A percentile compares a stretch with the other conserved stretches of the same genome.
Evolutionary conservation across 2,329 filamentous ascomycete genomes (phyloP).

Genomic region (Karstenula rhodostoma): DNA sequence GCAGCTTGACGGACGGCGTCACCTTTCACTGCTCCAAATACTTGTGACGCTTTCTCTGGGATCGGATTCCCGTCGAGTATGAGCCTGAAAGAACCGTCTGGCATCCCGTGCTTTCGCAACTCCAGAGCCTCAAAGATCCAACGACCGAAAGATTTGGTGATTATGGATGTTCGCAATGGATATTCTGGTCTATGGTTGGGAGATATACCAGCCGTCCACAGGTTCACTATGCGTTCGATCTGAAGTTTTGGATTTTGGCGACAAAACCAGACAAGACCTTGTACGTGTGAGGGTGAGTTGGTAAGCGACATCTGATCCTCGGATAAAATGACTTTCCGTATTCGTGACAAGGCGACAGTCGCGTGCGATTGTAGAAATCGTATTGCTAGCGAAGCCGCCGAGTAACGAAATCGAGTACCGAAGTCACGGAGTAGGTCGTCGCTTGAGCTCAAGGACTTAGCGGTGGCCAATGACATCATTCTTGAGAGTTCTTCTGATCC

Average conservation of each 20-base stretch:
- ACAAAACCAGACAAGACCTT: constrained; percentile 2
- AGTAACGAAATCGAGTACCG: not conserved
- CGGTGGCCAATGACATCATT: not conserved
- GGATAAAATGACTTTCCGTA: not conserved
- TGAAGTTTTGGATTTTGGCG: not conserved
- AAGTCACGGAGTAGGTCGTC: not conserved
- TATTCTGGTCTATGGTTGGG: not conserved
- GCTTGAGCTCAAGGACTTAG: not conserved
- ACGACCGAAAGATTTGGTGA: not conserved
- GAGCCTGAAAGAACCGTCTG: constrained; percentile 6
- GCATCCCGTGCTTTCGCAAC: constrained; percentile 2
- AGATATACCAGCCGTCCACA: constrained; percentile 2
- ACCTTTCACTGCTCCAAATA: not conserved
- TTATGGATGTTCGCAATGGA: not conserved
- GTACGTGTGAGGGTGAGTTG: no score
- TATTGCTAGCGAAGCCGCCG: constrained; percentile 6
- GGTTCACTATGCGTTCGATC: constrained; percentile 2
- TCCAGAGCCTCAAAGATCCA: constrained; percentile 1
- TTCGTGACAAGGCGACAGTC: not conserved
- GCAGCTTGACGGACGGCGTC: not conserved
- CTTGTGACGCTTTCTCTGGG: not conserved
- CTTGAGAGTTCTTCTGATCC: not conserved
- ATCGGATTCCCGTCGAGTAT: constrained; percentile 1
- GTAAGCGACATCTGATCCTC: constrained; percentile 1
- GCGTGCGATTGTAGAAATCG: constrained; percentile 1